Percentiles rank a stretch among this genome's conserved stretches.
phyloP scores from a whole-genome alignment of 2,329 filamentous ascomycete genomes.

The Calonectria pteridis region DNA sequence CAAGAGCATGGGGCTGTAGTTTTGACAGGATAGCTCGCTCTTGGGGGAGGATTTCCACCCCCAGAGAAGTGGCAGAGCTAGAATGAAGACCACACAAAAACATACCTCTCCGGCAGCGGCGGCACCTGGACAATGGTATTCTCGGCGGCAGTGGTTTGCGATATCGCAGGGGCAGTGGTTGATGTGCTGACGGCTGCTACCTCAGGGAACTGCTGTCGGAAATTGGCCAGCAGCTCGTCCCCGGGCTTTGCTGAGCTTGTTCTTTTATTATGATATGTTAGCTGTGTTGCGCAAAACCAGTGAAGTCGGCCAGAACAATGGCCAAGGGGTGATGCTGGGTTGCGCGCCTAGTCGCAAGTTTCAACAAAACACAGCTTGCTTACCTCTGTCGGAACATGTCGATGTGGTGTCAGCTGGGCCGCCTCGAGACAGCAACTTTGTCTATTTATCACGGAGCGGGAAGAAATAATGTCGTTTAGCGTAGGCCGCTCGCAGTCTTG shows the following conservation, averaged over 20 bases:
- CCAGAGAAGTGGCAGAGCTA: background rate
- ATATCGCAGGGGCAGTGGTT: conserved; percentile 56
- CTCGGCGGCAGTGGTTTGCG: conserved; percentile 49
- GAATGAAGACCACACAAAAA: background rate
- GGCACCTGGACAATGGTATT: conserved; percentile 37
- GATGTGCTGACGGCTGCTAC: conserved; percentile 68
- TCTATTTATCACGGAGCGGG: conserved; percentile 28
- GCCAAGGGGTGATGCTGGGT: background rate
- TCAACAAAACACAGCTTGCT: conserved; percentile 11
- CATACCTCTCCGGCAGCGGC: conserved; percentile 47
- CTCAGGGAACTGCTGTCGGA: conserved; percentile 86
- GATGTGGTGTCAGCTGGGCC: conserved; percentile 35
- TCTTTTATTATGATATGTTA: conserved; percentile 54
- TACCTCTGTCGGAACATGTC: conserved; percentile 49
- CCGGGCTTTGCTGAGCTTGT: conserved; percentile 87
- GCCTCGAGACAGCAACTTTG: conserved; percentile 34
- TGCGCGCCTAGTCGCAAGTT: background rate
- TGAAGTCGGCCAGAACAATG: background rate
- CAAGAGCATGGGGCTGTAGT: background rate
- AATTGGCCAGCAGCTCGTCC: conserved; percentile 85
- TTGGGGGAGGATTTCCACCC: background rate
- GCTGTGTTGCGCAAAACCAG: background rate
- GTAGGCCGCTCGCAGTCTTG: conserved; percentile 18
- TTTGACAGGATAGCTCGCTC: background rate
- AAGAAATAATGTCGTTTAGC: conserved; percentile 18